Conservation (phyloP, 2,329 filamentous ascomycete genomes). For the Apiospora aurea region DNA sequence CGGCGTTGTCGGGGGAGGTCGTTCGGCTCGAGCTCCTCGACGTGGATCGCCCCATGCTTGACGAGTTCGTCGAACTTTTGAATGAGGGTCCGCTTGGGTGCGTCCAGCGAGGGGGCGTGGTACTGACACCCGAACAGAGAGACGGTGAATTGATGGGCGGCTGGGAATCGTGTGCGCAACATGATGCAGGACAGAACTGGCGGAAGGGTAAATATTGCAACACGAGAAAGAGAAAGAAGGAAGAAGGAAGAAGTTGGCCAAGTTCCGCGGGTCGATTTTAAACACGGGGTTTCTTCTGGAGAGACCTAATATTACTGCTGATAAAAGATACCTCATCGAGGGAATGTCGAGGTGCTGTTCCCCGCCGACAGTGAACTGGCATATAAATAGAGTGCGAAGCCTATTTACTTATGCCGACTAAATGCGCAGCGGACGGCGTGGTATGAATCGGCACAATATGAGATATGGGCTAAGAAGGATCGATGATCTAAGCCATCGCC, state of each 20-base stretch:
- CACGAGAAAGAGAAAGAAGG: not conserved
- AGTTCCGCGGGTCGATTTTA: no score
- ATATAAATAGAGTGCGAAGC: no score
- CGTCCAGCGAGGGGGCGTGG: not conserved
- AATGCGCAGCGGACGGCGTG: no score
- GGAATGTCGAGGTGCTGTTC: no score
- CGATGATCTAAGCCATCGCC: not conserved
- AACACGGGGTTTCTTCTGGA: no score
- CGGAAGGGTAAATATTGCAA: no score
- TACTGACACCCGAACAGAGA: constrained; percentile 14
- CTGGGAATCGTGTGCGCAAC: constrained; percentile 10
- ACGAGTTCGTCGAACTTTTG: not conserved
- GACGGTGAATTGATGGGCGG: constrained; percentile 6
- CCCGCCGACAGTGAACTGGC: no score
- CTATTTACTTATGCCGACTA: no score
- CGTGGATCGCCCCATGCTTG: not conserved
- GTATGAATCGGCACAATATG: no score
- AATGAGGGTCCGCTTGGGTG: not conserved
- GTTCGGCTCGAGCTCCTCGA: constrained; percentile 11
- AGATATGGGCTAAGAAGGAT: no score
- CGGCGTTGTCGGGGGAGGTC: constrained; percentile 15
- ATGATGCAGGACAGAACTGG: not conserved
- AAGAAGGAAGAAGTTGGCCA: not conserved
- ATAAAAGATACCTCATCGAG: no score
- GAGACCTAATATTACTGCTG: no score